Evolutionary conservation across 73 alveolate species (phyloP).

Genomic region (Halteria grandinella): DNA sequence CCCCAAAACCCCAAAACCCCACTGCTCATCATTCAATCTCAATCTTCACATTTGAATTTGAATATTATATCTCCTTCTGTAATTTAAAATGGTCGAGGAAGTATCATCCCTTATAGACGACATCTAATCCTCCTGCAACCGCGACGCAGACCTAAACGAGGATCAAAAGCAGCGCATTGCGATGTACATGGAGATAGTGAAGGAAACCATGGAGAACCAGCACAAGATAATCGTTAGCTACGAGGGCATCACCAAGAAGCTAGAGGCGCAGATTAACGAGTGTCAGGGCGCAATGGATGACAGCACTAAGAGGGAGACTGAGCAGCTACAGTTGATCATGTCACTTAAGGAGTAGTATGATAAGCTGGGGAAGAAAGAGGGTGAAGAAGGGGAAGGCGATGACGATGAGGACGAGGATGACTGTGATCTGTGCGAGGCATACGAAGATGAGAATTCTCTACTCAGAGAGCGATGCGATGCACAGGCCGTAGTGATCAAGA

Average conservation of each 20-base stretch:
- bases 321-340: conserved; percentile 29
- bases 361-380: not conserved
- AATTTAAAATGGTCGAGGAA: too few species aligned
- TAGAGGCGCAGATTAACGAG: not conserved
- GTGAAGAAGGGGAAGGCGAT: not conserved
- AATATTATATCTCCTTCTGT: too few species aligned
- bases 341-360: too few species aligned
- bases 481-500: conserved; percentile 13
- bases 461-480: not conserved
- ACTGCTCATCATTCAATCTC: too few species aligned
- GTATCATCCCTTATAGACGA: too few species aligned
- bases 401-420: conserved; percentile 16
- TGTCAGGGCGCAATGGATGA: conserved; percentile 30
- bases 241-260: conserved; percentile 10
- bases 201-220: conserved; percentile 6
- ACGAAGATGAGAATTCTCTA: conserved; percentile 10
- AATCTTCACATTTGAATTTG: too few species aligned
- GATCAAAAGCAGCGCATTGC: too few species aligned
- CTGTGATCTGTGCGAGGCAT: conserved; percentile 10
- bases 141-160: too few species aligned
- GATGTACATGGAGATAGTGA: conserved; percentile 16
- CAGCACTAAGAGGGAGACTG: conserved; percentile 36
- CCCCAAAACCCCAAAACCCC: too few species aligned
- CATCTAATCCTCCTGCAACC: too few species aligned
- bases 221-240: conserved; percentile 23